Evolutionary conservation across 257 asterid species (phyloP).

Genomic region (Solanum corneliomulleri): DNA sequence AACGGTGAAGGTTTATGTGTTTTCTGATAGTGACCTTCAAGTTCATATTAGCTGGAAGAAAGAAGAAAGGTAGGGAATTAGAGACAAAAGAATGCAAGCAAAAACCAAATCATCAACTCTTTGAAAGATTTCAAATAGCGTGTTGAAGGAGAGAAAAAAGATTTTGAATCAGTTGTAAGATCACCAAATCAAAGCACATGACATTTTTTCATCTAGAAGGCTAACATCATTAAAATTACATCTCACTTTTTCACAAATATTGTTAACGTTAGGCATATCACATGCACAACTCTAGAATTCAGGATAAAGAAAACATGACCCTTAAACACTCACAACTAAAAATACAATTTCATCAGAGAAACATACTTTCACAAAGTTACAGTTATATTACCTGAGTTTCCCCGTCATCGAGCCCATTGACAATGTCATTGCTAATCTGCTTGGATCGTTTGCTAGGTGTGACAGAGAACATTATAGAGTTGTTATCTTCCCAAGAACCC

Average conservation of each 20-base stretch:
- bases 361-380: not conserved
- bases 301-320: not conserved
- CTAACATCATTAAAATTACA: not conserved
- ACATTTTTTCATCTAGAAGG: not conserved
- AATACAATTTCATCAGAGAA: not conserved
- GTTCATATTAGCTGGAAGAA: not conserved
- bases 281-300: not conserved
- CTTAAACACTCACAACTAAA: not conserved
- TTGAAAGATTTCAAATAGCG: not conserved
- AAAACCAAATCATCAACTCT: not conserved
- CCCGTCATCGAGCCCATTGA: slow-evolving; percentile 17
- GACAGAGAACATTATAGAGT: slow-evolving; percentile 40
- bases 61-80: not conserved
- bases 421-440: slow-evolving; percentile 6
- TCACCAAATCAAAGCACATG: not conserved
- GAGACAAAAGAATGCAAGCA: not conserved
- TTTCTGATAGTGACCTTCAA: not conserved
- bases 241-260: not conserved
- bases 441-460: slow-evolving; percentile 31
- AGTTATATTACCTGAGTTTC: slow-evolving; percentile 54
- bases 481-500: slow-evolving; percentile 47
- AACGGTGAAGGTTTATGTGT: not conserved
- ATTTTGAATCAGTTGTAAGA: not conserved
- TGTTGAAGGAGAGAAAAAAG: not conserved
- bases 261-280: not conserved